These are phyloP conservation scores for Microbotryomycetes sp. DNA, from an alignment of 1,284 basidiomycete genomes.

Conservation along the genomic window DNA sequence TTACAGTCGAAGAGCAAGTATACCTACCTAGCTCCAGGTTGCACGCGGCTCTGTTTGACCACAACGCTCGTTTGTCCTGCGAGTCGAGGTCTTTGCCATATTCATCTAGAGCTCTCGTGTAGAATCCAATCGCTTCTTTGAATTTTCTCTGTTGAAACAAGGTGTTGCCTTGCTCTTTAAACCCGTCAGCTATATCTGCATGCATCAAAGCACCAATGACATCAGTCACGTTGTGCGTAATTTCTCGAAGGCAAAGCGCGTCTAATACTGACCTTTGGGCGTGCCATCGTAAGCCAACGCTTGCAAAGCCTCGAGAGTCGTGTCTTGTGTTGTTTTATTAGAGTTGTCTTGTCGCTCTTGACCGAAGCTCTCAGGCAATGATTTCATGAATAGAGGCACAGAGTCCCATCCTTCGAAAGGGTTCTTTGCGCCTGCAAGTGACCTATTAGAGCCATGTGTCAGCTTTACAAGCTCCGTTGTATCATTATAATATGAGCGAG, in stretches of 20 bases:
- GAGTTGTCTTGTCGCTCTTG: conserved; percentile 36
- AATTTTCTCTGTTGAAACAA: conserved; percentile 82
- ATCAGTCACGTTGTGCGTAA: not conserved
- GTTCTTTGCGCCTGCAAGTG: conserved; percentile 3
- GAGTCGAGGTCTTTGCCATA: conserved; percentile 53
- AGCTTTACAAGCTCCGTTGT: not conserved
- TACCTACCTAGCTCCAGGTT: conserved; percentile 75
- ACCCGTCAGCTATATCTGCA: conserved; percentile 80
- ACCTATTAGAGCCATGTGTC: not conserved
- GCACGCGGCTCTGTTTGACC: conserved; percentile 86
- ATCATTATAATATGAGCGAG: not conserved
- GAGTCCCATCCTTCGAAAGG: conserved; percentile 26
- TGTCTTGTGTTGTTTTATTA: conserved; percentile 55
- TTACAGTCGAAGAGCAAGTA: too few relatives aligned
- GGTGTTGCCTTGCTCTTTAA: conserved; percentile 92
- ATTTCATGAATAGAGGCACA: conserved; percentile 84
- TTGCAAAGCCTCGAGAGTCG: conserved; percentile 73
- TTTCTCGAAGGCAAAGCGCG: not conserved
- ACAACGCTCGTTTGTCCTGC: conserved; percentile 53
- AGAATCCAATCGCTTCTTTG: conserved; percentile 81
- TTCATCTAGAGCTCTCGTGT: conserved; percentile 80
- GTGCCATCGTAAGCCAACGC: conserved; percentile 81
- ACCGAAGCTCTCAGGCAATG: conserved; percentile 53
- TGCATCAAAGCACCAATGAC: conserved; percentile 21
- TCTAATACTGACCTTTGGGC: conserved; percentile 68